phyloP scores from a whole-genome alignment of 768 basidiomycete species.

The Plicaturopsis crispa region DNA sequence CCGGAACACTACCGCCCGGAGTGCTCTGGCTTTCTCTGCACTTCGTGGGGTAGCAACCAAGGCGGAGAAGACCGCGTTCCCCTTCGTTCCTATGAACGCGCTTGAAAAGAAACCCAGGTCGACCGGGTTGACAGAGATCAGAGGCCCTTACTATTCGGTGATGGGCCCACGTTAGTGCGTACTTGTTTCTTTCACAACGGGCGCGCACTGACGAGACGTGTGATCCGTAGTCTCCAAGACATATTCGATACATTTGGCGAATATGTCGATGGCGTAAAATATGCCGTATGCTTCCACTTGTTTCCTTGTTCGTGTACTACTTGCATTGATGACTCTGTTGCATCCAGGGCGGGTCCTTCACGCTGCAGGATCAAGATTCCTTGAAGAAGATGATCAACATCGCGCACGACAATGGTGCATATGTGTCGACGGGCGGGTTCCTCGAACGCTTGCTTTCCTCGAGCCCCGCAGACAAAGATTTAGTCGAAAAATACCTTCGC shows the following conservation, averaged over 20 bases:
- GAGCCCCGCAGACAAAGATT: slow-evolving; percentile 22
- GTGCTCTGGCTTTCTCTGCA: no score
- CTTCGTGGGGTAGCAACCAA: no score
- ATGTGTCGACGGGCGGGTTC: slow-evolving; percentile 37
- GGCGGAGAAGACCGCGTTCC: slow-evolving; percentile 16
- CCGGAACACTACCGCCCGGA: no score
- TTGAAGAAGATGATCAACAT: slow-evolving; percentile 30
- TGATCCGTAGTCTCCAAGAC: slow-evolving; percentile 32
- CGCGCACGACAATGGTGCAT: slow-evolving; percentile 28
- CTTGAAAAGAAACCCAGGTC: slow-evolving; percentile 26
- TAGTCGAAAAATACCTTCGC: slow-evolving; percentile 26
- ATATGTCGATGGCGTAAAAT: slow-evolving; percentile 38
- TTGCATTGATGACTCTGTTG: no score
- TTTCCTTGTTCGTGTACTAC: no score
- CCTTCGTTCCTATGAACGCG: slow-evolving; percentile 23
- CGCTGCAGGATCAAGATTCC: slow-evolving; percentile 31
- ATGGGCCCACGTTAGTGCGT: slow-evolving; percentile 34
- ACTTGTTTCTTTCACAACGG: no score
- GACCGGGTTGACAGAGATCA: slow-evolving; percentile 34
- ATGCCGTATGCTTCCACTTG: no score
- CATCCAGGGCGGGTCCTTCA: slow-evolving; percentile 35
- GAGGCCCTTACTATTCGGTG: slow-evolving; percentile 35
- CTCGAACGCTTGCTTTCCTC: slow-evolving; percentile 29
- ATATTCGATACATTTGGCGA: slow-evolving; percentile 32
- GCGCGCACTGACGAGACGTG: no score